A percentile compares a stretch with the other conserved stretches of the same genome.
phyloP scores from a whole-genome alignment of 2,329 filamentous ascomycete species.

The Alternaria ethzedia region DNA sequence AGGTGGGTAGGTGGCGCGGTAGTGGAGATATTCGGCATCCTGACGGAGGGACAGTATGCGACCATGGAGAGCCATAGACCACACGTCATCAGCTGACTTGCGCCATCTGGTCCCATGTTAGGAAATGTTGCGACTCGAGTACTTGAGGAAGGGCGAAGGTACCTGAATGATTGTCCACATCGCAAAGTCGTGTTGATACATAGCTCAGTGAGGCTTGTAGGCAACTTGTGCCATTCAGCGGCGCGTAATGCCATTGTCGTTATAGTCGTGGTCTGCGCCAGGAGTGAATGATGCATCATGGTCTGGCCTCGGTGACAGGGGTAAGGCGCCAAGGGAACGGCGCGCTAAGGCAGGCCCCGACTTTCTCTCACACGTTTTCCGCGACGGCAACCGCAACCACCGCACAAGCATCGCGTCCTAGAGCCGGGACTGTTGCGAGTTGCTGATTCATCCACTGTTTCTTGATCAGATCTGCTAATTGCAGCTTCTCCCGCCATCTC shows the following conservation, averaged over 20 bases:
- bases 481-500: conserved; percentile 21
- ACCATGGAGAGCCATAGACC: conserved; percentile 86
- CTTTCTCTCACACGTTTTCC: conserved; percentile 23
- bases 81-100: conserved; percentile 78
- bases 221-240: conserved; percentile 87
- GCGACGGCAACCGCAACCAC: conserved; percentile 16
- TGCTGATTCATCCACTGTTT: conserved; percentile 7
- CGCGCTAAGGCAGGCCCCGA: conserved; percentile 20
- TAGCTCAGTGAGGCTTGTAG: conserved; percentile 80
- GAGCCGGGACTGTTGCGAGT: conserved; percentile 17
- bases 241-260: conserved; percentile 55
- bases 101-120: conserved; percentile 70
- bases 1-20: conserved; percentile 69
- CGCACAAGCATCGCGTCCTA: conserved; percentile 26
- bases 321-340: conserved; percentile 19
- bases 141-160: conserved; percentile 7
- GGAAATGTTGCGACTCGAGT: conserved; percentile 3
- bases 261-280: not conserved
- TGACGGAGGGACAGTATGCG: conserved; percentile 86
- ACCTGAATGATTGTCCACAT: conserved; percentile 92
- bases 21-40: conserved; percentile 79
- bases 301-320: conserved; percentile 14
- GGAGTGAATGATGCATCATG: conserved; percentile 6
- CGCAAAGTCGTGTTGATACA: conserved; percentile 93
- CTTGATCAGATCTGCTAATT: conserved; percentile 22